Percentiles rank a stretch among this genome's conserved stretches.
These are phyloP conservation scores for Diplosphaera chodatii DNA, from an alignment of 139 green algal genomes.

Conservation along the genomic window DNA sequence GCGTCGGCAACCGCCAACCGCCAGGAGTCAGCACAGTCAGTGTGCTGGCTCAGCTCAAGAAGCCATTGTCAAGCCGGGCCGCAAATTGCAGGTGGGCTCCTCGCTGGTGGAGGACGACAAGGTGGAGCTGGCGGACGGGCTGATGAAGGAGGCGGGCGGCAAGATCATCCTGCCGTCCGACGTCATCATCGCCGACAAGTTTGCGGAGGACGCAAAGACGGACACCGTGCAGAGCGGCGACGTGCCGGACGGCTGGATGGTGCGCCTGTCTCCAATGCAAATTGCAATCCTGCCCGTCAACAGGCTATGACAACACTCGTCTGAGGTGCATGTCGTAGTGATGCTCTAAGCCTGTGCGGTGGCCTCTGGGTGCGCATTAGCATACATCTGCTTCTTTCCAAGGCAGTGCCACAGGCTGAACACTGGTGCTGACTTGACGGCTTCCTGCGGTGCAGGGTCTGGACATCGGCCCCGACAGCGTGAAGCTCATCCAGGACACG, in stretches of 20 bases:
- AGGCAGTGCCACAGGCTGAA: too few species aligned
- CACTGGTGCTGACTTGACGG: too few species aligned
- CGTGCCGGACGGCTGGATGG: slow-evolving; percentile 97
- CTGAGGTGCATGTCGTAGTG: background rate
- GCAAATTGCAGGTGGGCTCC: slow-evolving; percentile 68
- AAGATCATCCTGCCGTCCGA: slow-evolving; percentile 95
- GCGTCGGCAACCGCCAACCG: too few species aligned
- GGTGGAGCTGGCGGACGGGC: slow-evolving; percentile 91
- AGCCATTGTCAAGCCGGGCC: too few species aligned
- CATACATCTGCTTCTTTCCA: too few species aligned
- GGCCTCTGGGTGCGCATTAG: too few species aligned
- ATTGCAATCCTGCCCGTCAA: too few species aligned
- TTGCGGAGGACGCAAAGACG: slow-evolving; percentile 83
- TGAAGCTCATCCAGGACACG: slow-evolving; percentile 77
- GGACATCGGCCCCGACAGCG: slow-evolving; percentile 90
- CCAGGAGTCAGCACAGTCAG: too few species aligned
- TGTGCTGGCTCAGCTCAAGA: too few species aligned
- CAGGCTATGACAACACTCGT: too few species aligned
- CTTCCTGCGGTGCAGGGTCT: slow-evolving; percentile 83
- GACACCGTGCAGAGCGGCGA: slow-evolving; percentile 64
- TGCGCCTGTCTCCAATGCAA: too few species aligned
- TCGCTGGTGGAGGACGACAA: slow-evolving; percentile 99
- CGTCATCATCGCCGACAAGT: slow-evolving; percentile 95
- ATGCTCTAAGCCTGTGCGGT: too few species aligned
- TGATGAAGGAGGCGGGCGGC: slow-evolving; percentile 76